These are phyloP conservation scores for Salvia hispanica DNA, from an alignment of 257 asterid genomes.

Conservation along the genomic window DNA sequence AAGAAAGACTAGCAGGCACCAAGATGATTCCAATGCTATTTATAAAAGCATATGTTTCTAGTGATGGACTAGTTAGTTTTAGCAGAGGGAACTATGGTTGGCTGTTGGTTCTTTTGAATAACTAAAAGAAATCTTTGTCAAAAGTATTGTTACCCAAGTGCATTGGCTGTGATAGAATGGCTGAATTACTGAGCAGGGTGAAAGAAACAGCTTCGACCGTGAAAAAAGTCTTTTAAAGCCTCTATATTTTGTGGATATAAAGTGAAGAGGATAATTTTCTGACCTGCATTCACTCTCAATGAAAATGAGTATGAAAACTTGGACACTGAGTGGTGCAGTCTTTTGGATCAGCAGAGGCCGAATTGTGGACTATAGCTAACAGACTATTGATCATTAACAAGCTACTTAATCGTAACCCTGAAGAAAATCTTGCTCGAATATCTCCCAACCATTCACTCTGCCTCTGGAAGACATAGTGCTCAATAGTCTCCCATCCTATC, in stretches of 20 bases:
- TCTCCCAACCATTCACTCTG: slow-evolving; percentile 42
- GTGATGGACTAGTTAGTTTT: slow-evolving; percentile 16
- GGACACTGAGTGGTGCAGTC: slow-evolving; percentile 26
- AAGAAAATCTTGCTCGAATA: neutral
- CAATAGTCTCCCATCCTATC: slow-evolving; percentile 10
- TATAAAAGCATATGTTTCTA: slow-evolving; percentile 31
- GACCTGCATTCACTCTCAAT: slow-evolving; percentile 31
- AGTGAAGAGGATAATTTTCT: slow-evolving; percentile 33
- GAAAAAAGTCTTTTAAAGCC: slow-evolving; percentile 27
- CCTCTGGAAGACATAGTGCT: neutral
- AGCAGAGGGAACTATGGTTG: slow-evolving; percentile 24
- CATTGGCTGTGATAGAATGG: slow-evolving; percentile 22
- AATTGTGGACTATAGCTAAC: slow-evolving; percentile 27
- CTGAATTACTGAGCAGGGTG: slow-evolving; percentile 28
- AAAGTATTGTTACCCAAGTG: slow-evolving; percentile 16
- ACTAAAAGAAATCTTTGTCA: slow-evolving; percentile 28
- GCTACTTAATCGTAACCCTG: neutral
- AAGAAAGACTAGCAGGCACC: slow-evolving; percentile 21
- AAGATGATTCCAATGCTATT: slow-evolving; percentile 37
- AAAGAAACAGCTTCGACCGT: slow-evolving; percentile 28
- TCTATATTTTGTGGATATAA: slow-evolving; percentile 6
- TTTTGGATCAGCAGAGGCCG: slow-evolving; percentile 23
- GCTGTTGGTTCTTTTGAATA: slow-evolving; percentile 22
- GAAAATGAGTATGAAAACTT: slow-evolving; percentile 29
- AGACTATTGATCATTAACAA: neutral